These are phyloP conservation scores for Toxoplasma gondii DNA, from an alignment of 169 alveolate genomes.

Conservation along the genomic window DNA sequence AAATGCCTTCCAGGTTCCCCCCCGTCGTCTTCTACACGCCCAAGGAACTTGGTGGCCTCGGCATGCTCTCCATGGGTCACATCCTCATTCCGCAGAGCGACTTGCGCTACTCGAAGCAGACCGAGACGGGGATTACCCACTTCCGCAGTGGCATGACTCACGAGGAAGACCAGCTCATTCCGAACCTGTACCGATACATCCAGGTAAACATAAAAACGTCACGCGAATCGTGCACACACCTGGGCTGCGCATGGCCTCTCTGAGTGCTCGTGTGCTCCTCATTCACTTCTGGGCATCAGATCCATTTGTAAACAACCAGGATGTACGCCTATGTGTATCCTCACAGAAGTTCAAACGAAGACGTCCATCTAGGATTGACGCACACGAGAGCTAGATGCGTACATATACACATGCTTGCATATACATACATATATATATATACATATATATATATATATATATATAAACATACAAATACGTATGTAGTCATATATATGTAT, in stretches of 20 bases:
- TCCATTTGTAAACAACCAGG: too few relatives aligned
- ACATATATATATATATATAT: background rate
- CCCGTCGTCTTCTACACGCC: slow-evolving; percentile 99
- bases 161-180: slow-evolving; percentile 99
- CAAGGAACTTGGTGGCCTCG: slow-evolving; percentile 99
- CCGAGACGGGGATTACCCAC: slow-evolving; percentile 99
- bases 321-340: too few relatives aligned
- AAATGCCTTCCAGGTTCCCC: slow-evolving; percentile 99
- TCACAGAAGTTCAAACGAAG: too few relatives aligned
- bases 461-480: background rate
- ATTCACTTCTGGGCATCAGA: too few relatives aligned
- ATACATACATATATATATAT: too few relatives aligned
- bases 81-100: slow-evolving; percentile 99
- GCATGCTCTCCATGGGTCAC: slow-evolving; percentile 99
- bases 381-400: too few relatives aligned
- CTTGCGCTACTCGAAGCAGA: slow-evolving; percentile 95
- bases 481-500: background rate
- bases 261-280: background rate
- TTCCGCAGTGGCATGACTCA: slow-evolving; percentile 99
- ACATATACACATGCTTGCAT: too few relatives aligned
- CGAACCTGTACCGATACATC: slow-evolving; percentile 97
- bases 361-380: too few relatives aligned
- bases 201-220: background rate
- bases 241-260: background rate
- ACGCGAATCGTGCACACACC: background rate